Base-by-base conservation (phyloP, 805 yeast genomes). In the Pichia californica region DNA sequence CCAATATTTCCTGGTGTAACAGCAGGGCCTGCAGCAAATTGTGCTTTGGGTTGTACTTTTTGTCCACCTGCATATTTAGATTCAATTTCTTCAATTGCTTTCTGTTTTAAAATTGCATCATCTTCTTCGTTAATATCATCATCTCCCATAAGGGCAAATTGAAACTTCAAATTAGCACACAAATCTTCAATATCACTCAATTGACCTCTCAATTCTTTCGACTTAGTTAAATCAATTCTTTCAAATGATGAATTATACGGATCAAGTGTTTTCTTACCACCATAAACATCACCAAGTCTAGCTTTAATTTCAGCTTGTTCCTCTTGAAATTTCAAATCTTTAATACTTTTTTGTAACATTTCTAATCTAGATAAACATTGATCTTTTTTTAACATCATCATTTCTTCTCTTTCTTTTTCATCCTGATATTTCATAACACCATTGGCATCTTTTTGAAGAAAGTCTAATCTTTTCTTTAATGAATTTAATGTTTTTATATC, bases 381-480 rank as follows among this genome's bases (percentile, higher is more conserved):
- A 40, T 69, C 56, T 54, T 79, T 83, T 54, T 81, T 82, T 47
- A 75, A 75, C 36, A 72, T 68, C 61, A 81, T 71, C 53, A 74
- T 56, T 38, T 83, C 80, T 47, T 74, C 73, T 44, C 74, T 64
- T 13, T 67, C 67, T 43, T 69, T 62, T 41, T 58, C 59, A 14
- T 67, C 63, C 60, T 83, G 83, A 51, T 70, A 76, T 56, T 83
- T 84, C 59, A 85, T 73, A 31, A 84, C 80, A 49, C 79, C 88
- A 58, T 85, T 85, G 1, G 89, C 80, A 56, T 85, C 89, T 37
- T 71, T 71, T 59, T 85, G 93, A 36, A 85, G 64, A 13, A 72
- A 70, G 10, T 81, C 74, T 31, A 85, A 60, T 52, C 77, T 78
- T 44, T 71, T 70, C 51, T 84, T 70, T 38, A 85, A 64, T 9